A percentile compares a stretch with the other conserved stretches of the same genome.
Evolutionary conservation across 148 eudicot genomes (phyloP).

Genomic region (Nyssa sinensis): DNA sequence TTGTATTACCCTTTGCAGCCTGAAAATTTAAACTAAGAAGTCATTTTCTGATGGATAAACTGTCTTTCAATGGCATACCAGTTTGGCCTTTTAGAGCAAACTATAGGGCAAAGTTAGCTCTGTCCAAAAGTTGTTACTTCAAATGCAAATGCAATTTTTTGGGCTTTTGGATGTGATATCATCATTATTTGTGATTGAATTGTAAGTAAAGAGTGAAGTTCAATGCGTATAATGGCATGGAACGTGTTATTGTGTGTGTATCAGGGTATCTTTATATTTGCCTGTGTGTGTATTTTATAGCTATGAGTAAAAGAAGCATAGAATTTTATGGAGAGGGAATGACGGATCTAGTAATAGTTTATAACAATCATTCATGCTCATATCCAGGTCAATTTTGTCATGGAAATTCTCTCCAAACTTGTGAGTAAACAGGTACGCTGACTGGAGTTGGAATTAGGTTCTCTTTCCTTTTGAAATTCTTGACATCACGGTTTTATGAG

Average conservation of each 20-base stretch:
- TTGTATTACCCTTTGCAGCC: not conserved
- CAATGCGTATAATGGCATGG: not conserved
- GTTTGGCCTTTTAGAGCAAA: not conserved
- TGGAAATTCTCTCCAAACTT: slow-evolving; percentile 89
- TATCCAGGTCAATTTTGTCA: slow-evolving; percentile 85
- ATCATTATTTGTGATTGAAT: not conserved
- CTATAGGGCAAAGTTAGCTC: not conserved
- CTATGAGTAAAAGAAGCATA: not conserved
- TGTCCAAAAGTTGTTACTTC: not conserved
- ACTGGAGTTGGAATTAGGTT: slow-evolving; percentile 1
- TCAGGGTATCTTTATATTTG: not conserved
- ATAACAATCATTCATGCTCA: slow-evolving; percentile 11
- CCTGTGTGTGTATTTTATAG: not conserved
- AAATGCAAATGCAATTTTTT: not conserved
- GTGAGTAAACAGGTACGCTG: slow-evolving; percentile 70
- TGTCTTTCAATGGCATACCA: not conserved
- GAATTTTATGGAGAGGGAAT: not conserved
- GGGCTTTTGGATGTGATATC: not conserved
- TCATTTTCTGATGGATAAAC: not conserved
- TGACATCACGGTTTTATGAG: not conserved
- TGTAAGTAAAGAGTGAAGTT: not conserved
- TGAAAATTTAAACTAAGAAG: not conserved
- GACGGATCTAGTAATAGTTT: slow-evolving; percentile 1
- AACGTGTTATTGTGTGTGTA: not conserved
- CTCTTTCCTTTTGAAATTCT: not conserved